Evolutionary conservation across 108 stramenopile genomes (phyloP).

Genomic region (Nannochloropsis gaditana): DNA sequence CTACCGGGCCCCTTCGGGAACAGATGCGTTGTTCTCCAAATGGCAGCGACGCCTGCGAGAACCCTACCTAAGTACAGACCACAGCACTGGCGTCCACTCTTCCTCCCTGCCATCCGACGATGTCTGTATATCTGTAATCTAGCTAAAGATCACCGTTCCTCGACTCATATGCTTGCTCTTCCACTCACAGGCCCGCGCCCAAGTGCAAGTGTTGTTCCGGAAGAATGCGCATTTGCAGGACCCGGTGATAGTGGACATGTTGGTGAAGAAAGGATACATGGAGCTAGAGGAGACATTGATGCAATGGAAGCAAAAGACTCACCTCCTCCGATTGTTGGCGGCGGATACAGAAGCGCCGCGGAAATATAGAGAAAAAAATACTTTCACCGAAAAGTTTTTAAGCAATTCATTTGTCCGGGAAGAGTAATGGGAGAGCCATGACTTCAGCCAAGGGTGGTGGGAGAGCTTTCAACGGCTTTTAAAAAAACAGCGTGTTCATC

Average conservation of each 20-base stretch:
- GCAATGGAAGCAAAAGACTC: constrained; percentile 55
- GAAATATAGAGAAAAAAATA: neutral
- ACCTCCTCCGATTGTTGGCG: constrained; percentile 40
- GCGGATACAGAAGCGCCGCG: constrained; percentile 23
- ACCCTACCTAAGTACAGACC: too few species aligned
- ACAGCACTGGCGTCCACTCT: too few species aligned
- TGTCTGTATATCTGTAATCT: too few species aligned
- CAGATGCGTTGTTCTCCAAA: too few species aligned
- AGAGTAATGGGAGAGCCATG: neutral
- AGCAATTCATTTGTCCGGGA: neutral
- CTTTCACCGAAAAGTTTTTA: neutral
- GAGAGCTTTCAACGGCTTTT: too few species aligned
- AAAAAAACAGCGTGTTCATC: too few species aligned
- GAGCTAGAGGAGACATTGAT: constrained; percentile 52
- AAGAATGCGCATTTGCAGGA: constrained; percentile 37
- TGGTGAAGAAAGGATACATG: constrained; percentile 53
- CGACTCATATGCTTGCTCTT: too few species aligned
- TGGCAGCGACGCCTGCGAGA: too few species aligned
- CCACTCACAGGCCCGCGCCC: constrained; percentile 23
- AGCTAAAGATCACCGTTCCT: too few species aligned
- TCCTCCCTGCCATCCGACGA: too few species aligned
- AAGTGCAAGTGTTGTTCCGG: constrained; percentile 33
- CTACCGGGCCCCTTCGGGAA: too few species aligned
- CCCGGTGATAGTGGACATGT: constrained; percentile 42
- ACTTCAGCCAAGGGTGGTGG: too few species aligned